phyloP scores from a whole-genome alignment of 257 asterid genomes.

The Rubia yunnanensis region DNA sequence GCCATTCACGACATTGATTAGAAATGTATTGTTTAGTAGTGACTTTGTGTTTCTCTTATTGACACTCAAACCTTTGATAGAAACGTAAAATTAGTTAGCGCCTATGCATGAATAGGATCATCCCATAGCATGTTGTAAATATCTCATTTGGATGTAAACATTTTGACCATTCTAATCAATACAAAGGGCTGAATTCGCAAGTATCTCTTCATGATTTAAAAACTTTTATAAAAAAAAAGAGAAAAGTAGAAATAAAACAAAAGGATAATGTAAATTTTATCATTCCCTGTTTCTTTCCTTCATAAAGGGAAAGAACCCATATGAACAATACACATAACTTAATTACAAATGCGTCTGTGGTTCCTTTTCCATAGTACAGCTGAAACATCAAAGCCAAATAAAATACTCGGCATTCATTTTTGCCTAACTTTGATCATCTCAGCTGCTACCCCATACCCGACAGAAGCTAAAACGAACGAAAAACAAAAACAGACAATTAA shows the following conservation, averaged over 20 bases:
- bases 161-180: no score
- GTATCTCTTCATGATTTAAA: no score
- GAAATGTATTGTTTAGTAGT: no score
- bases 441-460: neutral
- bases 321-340: neutral
- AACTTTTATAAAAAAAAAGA: no score
- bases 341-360: neutral
- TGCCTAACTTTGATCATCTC: constrained; percentile 1
- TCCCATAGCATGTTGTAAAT: no score
- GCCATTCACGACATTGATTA: no score
- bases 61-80: no score
- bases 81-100: no score
- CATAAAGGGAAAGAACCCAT: neutral
- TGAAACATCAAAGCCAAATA: constrained; percentile 1
- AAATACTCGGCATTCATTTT: neutral
- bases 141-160: no score
- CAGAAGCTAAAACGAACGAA: neutral
- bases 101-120: no score
- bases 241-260: neutral
- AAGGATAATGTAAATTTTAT: neutral
- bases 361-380: neutral
- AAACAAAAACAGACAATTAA: neutral
- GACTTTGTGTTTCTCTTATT: no score
- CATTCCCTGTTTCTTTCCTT: neutral
- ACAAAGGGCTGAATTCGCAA: no score